Evolutionary conservation across 257 asterid genomes (phyloP).

Genomic region (Scutellaria baicalensis): DNA sequence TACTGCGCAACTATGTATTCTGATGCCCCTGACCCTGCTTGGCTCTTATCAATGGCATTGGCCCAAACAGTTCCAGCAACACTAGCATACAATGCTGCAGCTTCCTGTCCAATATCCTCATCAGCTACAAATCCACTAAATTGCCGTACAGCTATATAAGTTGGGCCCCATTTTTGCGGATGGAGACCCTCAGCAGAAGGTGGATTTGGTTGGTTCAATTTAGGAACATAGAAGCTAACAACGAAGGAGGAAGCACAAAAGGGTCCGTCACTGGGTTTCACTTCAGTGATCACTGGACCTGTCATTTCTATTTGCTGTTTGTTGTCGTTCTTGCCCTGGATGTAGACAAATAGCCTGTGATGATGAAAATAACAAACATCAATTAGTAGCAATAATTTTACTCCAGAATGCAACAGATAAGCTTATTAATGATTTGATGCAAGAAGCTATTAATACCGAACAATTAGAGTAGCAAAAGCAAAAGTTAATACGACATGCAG

Average conservation of each 20-base stretch:
- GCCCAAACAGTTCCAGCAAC: conserved; percentile 58
- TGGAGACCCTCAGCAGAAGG: conserved; percentile 66
- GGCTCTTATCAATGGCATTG: conserved; percentile 45
- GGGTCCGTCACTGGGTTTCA: conserved; percentile 80
- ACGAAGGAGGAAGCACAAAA: conserved; percentile 66
- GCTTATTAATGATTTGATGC: background rate
- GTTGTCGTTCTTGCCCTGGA: conserved; percentile 60
- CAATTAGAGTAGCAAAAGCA: background rate
- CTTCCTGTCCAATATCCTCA: conserved; percentile 46
- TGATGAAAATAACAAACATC: background rate
- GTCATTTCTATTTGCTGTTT: conserved; percentile 71
- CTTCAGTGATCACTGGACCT: conserved; percentile 67
- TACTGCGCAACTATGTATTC: conserved; percentile 68
- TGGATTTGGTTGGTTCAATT: conserved; percentile 54
- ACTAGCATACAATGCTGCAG: conserved; percentile 51
- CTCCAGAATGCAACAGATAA: background rate
- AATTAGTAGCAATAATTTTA: background rate
- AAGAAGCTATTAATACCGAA: background rate
- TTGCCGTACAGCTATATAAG: conserved; percentile 60
- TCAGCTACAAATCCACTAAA: conserved; percentile 64
- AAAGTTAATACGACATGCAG: background rate
- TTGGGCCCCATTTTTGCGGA: conserved; percentile 58
- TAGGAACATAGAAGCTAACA: conserved; percentile 71
- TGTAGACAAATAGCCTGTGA: conserved; percentile 59
- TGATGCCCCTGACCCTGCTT: conserved; percentile 25